Conservation (phyloP, 257 asterid species). For the Nicotiana sylvestris region DNA sequence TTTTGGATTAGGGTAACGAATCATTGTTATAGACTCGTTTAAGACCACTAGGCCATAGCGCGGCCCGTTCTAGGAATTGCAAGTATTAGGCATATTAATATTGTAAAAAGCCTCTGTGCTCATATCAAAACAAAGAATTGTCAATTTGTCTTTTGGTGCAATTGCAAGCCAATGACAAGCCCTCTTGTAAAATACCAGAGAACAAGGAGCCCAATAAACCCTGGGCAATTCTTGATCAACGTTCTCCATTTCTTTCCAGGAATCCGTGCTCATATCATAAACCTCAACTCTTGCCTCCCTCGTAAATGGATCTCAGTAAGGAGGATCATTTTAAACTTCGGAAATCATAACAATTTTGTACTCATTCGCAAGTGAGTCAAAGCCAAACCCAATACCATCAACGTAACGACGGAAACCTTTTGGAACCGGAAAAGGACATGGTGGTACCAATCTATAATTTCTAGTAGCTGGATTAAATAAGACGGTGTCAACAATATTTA, state of each 20-base stretch:
- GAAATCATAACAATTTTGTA: no score
- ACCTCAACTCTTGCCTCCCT: not conserved
- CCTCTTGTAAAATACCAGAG: not conserved
- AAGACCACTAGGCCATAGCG: not conserved
- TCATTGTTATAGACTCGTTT: not conserved
- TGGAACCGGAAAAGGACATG: not conserved
- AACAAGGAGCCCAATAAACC: not conserved
- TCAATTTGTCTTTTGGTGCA: not conserved
- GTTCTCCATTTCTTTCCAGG: not conserved
- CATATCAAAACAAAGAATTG: not conserved
- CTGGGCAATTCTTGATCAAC: not conserved
- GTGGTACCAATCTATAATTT: not conserved
- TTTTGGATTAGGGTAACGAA: not conserved
- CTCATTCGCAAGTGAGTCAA: not conserved
- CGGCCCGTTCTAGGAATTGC: not conserved
- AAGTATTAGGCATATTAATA: no score
- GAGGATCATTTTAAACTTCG: not conserved
- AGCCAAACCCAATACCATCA: not conserved
- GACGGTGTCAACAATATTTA: not conserved
- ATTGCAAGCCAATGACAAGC: not conserved
- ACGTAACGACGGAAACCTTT: not conserved
- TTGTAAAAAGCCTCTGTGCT: not conserved
- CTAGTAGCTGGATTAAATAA: not conserved
- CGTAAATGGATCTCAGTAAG: not conserved
- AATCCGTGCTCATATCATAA: not conserved